Evolutionary conservation across 805 yeast species (phyloP).

Genomic region (Candida maris): DNA sequence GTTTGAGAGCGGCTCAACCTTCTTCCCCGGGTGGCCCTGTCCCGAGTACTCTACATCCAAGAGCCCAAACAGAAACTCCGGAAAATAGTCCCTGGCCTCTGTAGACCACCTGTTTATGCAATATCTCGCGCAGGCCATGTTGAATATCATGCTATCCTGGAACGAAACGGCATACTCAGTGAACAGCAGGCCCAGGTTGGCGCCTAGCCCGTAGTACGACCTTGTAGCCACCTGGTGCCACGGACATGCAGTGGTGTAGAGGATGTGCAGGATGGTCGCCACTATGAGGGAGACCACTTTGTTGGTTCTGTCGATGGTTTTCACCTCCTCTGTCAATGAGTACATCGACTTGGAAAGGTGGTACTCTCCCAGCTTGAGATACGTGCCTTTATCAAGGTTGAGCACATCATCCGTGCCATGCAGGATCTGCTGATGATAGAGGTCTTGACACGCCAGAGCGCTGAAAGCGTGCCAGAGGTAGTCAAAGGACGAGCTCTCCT

Average conservation of each 20-base stretch:
- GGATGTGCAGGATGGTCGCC: conserved; percentile 20
- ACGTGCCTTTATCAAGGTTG: conserved; percentile 13
- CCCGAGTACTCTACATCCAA: conserved; percentile 13
- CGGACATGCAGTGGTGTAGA: conserved; percentile 20
- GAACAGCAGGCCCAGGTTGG: conserved; percentile 17
- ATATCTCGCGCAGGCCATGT: conserved; percentile 21
- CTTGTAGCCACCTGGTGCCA: conserved; percentile 14
- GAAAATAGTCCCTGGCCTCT: conserved; percentile 16
- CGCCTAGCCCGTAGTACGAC: conserved; percentile 19
- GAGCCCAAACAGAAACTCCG: conserved; percentile 23
- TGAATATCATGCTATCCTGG: conserved; percentile 10
- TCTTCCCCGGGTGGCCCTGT: conserved; percentile 5
- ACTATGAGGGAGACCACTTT: conserved; percentile 17
- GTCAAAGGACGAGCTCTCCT: conserved; percentile 13
- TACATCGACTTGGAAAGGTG: conserved; percentile 22
- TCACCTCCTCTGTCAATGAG: conserved; percentile 18
- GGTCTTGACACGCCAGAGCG: conserved; percentile 19
- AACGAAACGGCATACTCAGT: conserved; percentile 13
- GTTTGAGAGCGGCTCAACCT: conserved; percentile 6
- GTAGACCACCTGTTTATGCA: conserved; percentile 20
- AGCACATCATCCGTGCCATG: conserved; percentile 19
- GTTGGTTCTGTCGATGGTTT: conserved; percentile 11
- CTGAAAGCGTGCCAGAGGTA: conserved; percentile 19
- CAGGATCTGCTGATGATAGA: conserved; percentile 21
- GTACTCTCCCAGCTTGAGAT: conserved; percentile 19